Evolutionary conservation across 305 asterid species (phyloP).

Genomic region (Fraxinus dipetala): DNA sequence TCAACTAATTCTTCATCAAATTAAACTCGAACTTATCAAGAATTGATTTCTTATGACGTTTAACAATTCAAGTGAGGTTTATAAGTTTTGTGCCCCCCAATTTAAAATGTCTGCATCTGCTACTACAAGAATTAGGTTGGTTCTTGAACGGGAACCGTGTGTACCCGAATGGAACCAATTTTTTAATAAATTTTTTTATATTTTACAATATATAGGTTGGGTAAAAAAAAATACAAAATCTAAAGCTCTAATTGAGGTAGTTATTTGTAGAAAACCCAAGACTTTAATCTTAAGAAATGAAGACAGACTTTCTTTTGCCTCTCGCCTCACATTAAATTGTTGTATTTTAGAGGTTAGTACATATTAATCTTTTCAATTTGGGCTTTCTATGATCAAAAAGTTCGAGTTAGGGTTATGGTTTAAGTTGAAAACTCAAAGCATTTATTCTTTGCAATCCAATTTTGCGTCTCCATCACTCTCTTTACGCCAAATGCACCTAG

Average conservation of each 20-base stretch:
- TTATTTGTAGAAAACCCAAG: background rate
- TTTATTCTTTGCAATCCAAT: constrained; percentile 36
- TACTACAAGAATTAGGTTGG: no score
- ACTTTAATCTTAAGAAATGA: background rate
- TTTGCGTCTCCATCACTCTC: constrained; percentile 52
- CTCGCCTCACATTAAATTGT: background rate
- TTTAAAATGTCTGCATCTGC: no score
- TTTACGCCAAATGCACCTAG: constrained; percentile 46
- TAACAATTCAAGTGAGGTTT: no score
- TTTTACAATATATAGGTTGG: background rate
- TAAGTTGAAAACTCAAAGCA: background rate
- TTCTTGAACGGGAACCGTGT: background rate
- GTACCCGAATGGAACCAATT: background rate
- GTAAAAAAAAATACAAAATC: background rate
- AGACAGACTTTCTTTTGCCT: background rate
- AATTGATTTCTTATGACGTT: no score
- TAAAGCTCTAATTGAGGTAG: background rate
- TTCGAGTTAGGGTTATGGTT: background rate
- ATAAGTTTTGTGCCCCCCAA: no score
- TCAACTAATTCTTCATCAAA: no score
- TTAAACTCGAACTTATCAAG: no score
- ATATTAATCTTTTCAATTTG: background rate
- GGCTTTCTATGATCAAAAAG: background rate
- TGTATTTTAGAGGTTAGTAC: background rate
- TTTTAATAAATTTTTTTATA: no score